Evolutionary conservation across 129 eudicot genomes (phyloP).

Genomic region (Tanacetum coccineum): DNA sequence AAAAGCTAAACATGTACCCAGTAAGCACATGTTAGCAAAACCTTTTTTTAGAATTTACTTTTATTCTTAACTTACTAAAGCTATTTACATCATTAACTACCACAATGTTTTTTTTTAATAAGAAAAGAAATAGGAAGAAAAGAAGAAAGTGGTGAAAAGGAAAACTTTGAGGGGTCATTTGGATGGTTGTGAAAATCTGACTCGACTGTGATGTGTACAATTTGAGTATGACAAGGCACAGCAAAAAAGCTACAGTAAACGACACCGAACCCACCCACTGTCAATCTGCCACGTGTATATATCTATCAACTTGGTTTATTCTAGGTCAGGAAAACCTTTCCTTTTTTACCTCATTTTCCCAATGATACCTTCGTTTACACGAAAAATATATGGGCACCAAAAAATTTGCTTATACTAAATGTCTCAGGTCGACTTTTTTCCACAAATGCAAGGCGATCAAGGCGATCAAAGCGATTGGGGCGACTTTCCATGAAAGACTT

Average conservation of each 20-base stretch:
- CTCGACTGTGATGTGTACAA: slow-evolving; percentile 41
- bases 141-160: slow-evolving; percentile 1
- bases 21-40: too few species aligned
- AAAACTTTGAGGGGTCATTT: slow-evolving; percentile 15
- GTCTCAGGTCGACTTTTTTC: too few species aligned
- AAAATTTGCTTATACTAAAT: too few species aligned
- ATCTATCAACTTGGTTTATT: slow-evolving; percentile 15
- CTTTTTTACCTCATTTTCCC: slow-evolving; percentile 9
- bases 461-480: too few species aligned
- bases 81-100: too few species aligned
- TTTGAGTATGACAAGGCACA: slow-evolving; percentile 29
- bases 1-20: too few species aligned
- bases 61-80: too few species aligned
- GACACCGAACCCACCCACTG: slow-evolving; percentile 21
- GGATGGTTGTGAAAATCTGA: slow-evolving; percentile 36
- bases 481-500: too few species aligned
- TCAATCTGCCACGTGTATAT: slow-evolving; percentile 33
- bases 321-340: slow-evolving; percentile 26
- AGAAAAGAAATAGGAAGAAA: neutral
- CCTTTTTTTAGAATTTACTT: too few species aligned
- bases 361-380: neutral
- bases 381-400: too few species aligned
- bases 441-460: too few species aligned
- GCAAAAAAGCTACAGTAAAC: slow-evolving; percentile 24
- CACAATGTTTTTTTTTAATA: neutral